Conservation (phyloP, 2,329 filamentous ascomycete species). For the Colletotrichum incanum region DNA sequence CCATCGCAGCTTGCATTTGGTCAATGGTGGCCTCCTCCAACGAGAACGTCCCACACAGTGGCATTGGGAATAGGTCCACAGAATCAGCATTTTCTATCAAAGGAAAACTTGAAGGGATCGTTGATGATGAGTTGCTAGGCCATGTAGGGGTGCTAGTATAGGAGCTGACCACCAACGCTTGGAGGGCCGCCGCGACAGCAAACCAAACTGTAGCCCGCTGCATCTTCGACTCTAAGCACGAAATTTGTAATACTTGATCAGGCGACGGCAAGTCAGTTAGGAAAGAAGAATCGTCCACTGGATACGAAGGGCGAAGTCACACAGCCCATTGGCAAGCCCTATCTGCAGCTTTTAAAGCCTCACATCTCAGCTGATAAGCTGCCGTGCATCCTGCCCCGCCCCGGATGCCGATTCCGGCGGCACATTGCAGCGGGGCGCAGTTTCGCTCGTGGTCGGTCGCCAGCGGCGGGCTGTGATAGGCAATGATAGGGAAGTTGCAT, state of each 20-base stretch:
- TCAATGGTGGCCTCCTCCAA: constrained; percentile 81
- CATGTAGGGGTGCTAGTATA: not conserved
- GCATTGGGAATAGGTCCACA: constrained; percentile 72
- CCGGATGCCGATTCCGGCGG: not conserved
- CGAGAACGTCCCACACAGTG: constrained; percentile 70
- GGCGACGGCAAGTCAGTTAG: not conserved
- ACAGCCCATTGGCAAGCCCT: not conserved
- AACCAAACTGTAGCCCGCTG: not conserved
- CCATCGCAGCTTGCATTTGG: constrained; percentile 73
- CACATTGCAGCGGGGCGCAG: constrained; percentile 1
- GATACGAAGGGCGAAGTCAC: not conserved
- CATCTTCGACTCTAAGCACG: not conserved
- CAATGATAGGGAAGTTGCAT: not conserved
- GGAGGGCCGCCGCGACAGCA: not conserved
- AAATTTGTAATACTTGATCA: no score
- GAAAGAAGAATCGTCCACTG: not conserved
- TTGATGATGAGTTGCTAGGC: not conserved
- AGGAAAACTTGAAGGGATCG: constrained; percentile 52
- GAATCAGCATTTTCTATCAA: constrained; percentile 55
- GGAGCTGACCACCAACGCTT: not conserved
- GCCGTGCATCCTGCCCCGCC: constrained; percentile 11
- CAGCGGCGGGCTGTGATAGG: not conserved
- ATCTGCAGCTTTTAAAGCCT: not conserved
- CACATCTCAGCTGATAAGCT: constrained; percentile 16
- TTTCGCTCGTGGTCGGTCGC: not conserved